Base-by-base conservation (phyloP, 345 rosid genomes). In the Gossypium rotundifolium region DNA sequence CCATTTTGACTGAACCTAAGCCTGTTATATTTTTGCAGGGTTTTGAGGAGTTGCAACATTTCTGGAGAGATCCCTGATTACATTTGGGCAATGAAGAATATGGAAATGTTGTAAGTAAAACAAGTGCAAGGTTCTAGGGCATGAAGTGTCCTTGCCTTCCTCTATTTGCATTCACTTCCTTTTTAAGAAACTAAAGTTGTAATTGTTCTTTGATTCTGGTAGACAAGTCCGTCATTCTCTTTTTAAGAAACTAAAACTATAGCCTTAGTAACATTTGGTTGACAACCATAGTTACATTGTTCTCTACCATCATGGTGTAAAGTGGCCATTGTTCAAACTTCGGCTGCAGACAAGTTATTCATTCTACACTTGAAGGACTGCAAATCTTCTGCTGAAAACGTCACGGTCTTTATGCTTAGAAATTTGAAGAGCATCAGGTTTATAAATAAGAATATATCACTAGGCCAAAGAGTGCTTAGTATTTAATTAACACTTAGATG, bases 31-130 rank as follows among this genome's bases (percentile, higher is more conserved):
- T 40, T 51, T 74, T 42, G 29, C 79, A 86, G 89, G 76, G 77
- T 81, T 77, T 76, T 86, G 77, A 83, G 83, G 77, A 84, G 75
- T 75, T 86, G 87, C 70, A 79, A 79, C 49, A 75, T 86, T 64
- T 65, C 29, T 12, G 89, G 87, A 61, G 46, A 80, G 79, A 76
- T 86, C 23, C 89, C 87, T 49, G 10, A 13, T 7, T 84, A 84
- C 68, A 16, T 86, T 62, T 67, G 86, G 85, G 49, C 16, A 23
- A 25, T 81, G 71, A 65, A 78, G 67, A 20, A 45, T 6, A 42
- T 86, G 60, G 83, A 72, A 65, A 70, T 83, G 78, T 27, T 86
- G 89, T 86, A 79, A 81, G 85, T 73, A 49, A 70, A 69, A 72
- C 29, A 46, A 44, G 5, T 2, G 46, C 62, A 23, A 27, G 59